Percentiles rank a stretch among this genome's conserved stretches.
Conservation (phyloP, 805 yeast species). For the Schizosaccharomyces japonicus region DNA sequence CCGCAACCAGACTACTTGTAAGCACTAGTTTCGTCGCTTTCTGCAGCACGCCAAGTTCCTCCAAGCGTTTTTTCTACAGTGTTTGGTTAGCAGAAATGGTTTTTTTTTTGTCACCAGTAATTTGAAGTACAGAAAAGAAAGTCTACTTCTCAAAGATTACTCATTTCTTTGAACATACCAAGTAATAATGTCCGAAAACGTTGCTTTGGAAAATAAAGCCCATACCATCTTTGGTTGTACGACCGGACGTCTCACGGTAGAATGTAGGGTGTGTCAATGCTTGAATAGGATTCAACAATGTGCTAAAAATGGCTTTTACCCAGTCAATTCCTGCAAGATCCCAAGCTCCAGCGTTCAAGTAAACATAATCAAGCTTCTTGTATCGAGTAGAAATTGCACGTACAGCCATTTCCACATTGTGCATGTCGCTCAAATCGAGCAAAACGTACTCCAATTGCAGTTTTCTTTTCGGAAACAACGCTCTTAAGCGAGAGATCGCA, state of each 20-base stretch:
- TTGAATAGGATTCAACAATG: slow-evolving; percentile 42
- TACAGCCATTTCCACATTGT: slow-evolving; percentile 51
- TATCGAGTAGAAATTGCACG: slow-evolving; percentile 46
- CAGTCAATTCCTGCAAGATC: slow-evolving; percentile 73
- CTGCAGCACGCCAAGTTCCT: not conserved
- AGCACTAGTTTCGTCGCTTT: not conserved
- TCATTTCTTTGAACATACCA: slow-evolving; percentile 19
- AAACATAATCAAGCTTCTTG: slow-evolving; percentile 47
- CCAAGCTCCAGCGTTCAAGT: slow-evolving; percentile 77
- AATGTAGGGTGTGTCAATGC: slow-evolving; percentile 63
- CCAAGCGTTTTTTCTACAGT: not conserved
- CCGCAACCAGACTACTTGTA: not conserved
- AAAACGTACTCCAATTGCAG: slow-evolving; percentile 54
- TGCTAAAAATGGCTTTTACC: slow-evolving; percentile 42
- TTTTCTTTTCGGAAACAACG: slow-evolving; percentile 17
- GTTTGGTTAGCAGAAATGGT: too few species aligned
- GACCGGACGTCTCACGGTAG: slow-evolving; percentile 61
- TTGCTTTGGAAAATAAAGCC: slow-evolving; percentile 85
- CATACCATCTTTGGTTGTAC: slow-evolving; percentile 49
- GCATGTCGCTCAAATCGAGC: slow-evolving; percentile 79
- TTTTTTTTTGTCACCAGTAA: too few species aligned
- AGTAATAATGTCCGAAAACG: slow-evolving; percentile 85
- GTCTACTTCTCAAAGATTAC: not conserved
- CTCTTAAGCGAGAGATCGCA: slow-evolving; percentile 31
- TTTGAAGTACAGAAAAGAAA: not conserved